A percentile compares a stretch with the other conserved stretches of the same genome.
phyloP scores from a whole-genome alignment of 352 stramenopile species.

The Aphanomyces astaci region DNA sequence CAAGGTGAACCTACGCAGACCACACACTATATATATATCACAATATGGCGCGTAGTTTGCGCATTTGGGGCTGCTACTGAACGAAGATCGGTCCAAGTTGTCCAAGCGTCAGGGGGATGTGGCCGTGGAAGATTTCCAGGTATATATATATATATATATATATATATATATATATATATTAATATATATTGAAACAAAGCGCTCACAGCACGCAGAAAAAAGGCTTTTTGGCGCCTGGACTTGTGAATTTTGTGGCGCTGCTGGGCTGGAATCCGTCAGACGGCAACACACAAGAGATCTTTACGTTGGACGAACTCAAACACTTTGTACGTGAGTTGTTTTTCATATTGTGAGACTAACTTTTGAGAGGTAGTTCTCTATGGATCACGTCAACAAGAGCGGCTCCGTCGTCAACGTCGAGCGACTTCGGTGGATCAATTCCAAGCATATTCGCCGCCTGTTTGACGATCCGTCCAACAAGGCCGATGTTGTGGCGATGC shows the following conservation, averaged over 20 bases:
- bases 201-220: too few relatives aligned
- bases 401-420: constrained; percentile 83
- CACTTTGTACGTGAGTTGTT: constrained; percentile 32
- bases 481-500: constrained; percentile 41
- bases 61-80: constrained; percentile 91
- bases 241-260: constrained; percentile 98
- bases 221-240: constrained; percentile 91
- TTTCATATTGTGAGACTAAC: not conserved
- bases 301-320: constrained; percentile 87
- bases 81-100: constrained; percentile 97
- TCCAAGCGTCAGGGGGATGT: constrained; percentile 97
- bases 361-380: constrained; percentile 53
- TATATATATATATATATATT: constrained; percentile 27
- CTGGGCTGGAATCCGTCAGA: constrained; percentile 94
- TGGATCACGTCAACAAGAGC: constrained; percentile 84
- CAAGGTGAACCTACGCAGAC: constrained; percentile 34
- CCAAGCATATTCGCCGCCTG: constrained; percentile 69
- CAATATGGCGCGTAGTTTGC: constrained; percentile 45
- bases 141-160: constrained; percentile 26
- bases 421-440: constrained; percentile 85
- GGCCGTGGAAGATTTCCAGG: constrained; percentile 94
- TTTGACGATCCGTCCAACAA: constrained; percentile 57
- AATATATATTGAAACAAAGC: too few relatives aligned
- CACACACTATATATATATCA: not conserved
- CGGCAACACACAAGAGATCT: constrained; percentile 97